phyloP scores from a whole-genome alignment of 1,284 basidiomycete genomes.

The Ganoderma lucidum region DNA sequence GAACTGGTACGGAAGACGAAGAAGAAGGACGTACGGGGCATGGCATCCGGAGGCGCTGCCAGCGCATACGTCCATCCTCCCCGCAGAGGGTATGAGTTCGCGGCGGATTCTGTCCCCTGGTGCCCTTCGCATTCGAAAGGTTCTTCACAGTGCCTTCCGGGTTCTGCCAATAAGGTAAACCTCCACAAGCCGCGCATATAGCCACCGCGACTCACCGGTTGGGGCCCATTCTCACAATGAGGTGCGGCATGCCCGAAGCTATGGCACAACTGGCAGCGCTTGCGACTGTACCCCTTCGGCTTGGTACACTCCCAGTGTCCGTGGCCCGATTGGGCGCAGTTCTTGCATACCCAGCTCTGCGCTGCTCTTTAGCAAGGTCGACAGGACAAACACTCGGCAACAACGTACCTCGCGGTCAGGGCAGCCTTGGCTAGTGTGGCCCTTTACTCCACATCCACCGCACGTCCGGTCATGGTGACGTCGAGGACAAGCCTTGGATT shows the following conservation, averaged over 20 bases:
- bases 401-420: slow-evolving; percentile 3
- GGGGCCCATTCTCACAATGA: slow-evolving; percentile 10
- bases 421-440: neutral
- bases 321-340: slow-evolving; percentile 15
- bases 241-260: slow-evolving; percentile 11
- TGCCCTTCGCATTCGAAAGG: neutral
- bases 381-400: neutral
- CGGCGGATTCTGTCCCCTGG: neutral
- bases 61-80: slow-evolving; percentile 8
- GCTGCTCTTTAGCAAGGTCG: neutral
- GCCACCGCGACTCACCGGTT: neutral
- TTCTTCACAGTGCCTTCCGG: neutral
- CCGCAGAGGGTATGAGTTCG: neutral
- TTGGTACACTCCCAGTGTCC: slow-evolving; percentile 20
- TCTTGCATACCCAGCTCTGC: slow-evolving; percentile 20
- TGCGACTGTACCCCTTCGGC: slow-evolving; percentile 11
- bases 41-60: slow-evolving; percentile 2
- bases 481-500: neutral
- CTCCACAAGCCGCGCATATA: neutral
- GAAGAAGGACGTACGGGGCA: slow-evolving; percentile 3
- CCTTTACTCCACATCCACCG: slow-evolving; percentile 8
- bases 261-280: slow-evolving; percentile 15
- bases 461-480: neutral
- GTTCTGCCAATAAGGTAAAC: neutral
- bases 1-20: neutral